phyloP scores from a whole-genome alignment of 768 basidiomycete genomes.

The Sporobolomyces phaffii region DNA sequence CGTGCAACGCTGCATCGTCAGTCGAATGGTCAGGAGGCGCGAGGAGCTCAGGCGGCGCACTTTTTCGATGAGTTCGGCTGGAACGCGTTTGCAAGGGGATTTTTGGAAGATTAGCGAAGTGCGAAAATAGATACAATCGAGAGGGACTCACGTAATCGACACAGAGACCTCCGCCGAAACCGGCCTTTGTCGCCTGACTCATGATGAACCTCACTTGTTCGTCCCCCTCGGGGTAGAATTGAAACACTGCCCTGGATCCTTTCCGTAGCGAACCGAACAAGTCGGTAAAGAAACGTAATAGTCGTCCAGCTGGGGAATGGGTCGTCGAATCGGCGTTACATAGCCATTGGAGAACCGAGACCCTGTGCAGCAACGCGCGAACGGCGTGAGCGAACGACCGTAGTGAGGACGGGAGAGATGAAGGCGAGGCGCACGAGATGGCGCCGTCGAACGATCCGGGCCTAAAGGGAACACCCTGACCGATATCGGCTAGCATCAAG shows the following conservation, averaged over 20 bases:
- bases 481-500: slow-evolving; percentile 92
- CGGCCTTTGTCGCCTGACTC: slow-evolving; percentile 82
- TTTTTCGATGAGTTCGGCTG: slow-evolving; percentile 9
- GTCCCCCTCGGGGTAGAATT: slow-evolving; percentile 95
- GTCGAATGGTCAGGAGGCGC: too few relatives aligned
- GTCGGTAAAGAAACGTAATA: slow-evolving; percentile 84
- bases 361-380: slow-evolving; percentile 56
- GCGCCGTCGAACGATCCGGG: slow-evolving; percentile 97
- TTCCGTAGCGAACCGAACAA: slow-evolving; percentile 78
- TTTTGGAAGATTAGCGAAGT: neutral
- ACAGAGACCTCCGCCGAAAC: slow-evolving; percentile 92
- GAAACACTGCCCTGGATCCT: slow-evolving; percentile 76
- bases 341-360: slow-evolving; percentile 98
- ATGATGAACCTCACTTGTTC: slow-evolving; percentile 96
- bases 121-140: neutral
- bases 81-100: neutral
- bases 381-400: too few relatives aligned
- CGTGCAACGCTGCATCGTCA: too few relatives aligned
- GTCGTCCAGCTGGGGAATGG: slow-evolving; percentile 49
- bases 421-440: slow-evolving; percentile 60
- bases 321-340: slow-evolving; percentile 88
- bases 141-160: slow-evolving; percentile 68
- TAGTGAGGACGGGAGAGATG: neutral
- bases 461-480: slow-evolving; percentile 94
- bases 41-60: neutral